Percentiles rank a stretch among this genome's conserved stretches.
Conservation (phyloP, 1,284 basidiomycete species). For the Ganoderma boninense region DNA sequence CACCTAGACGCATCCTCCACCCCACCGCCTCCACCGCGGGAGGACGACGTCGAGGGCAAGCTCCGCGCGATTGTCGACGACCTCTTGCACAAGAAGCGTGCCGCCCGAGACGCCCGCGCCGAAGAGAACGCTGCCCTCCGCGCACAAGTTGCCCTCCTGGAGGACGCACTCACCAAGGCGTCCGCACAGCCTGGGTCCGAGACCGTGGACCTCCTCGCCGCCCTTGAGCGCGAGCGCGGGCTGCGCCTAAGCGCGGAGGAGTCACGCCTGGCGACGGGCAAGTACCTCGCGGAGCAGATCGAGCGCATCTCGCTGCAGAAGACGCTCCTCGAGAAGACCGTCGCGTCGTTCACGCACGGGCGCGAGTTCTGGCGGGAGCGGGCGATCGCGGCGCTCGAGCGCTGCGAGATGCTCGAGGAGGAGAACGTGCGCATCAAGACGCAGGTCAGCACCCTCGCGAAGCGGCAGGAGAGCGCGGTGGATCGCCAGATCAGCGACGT, state of each 20-base stretch:
- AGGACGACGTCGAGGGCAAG: slow-evolving; percentile 20
- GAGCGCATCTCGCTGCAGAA: slow-evolving; percentile 19
- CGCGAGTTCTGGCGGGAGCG: slow-evolving; percentile 22
- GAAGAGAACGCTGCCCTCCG: slow-evolving; percentile 29
- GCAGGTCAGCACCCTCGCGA: slow-evolving; percentile 18
- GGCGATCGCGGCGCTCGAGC: slow-evolving; percentile 20
- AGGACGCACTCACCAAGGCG: slow-evolving; percentile 19
- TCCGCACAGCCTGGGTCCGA: slow-evolving; percentile 14
- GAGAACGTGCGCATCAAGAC: slow-evolving; percentile 30
- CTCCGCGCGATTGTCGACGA: slow-evolving; percentile 28
- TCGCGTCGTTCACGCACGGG: slow-evolving; percentile 20
- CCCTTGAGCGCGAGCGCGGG: slow-evolving; percentile 27
- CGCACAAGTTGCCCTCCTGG: slow-evolving; percentile 23
- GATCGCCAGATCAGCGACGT: slow-evolving; percentile 24
- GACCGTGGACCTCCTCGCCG: slow-evolving; percentile 15
- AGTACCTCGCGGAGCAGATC: slow-evolving; percentile 30
- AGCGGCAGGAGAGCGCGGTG: slow-evolving; percentile 16
- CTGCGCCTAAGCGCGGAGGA: slow-evolving; percentile 24
- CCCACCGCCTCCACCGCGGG: neutral
- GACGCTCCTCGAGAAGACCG: slow-evolving; percentile 16
- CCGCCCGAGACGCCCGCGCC: slow-evolving; percentile 16
- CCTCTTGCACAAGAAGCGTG: slow-evolving; percentile 24
- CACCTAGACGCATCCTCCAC: neutral
- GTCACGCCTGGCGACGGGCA: slow-evolving; percentile 20
- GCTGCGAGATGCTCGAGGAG: slow-evolving; percentile 27